Evolutionary conservation across 768 basidiomycete genomes (phyloP).

Genomic region (Lentinula guzmanii): DNA sequence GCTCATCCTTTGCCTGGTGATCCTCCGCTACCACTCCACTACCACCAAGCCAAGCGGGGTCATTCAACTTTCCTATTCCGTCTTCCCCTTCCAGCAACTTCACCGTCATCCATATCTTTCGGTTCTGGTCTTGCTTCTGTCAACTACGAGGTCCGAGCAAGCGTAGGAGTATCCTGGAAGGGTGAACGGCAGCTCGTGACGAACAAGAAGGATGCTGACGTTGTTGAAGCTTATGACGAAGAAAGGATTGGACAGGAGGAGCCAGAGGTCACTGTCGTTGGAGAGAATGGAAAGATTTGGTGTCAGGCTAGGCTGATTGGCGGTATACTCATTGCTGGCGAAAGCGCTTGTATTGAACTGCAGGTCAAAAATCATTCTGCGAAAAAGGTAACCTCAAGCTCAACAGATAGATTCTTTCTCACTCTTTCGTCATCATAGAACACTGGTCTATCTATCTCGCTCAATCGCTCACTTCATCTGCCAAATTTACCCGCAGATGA

Average conservation of each 20-base stretch:
- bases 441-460: constrained; percentile 52
- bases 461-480: constrained; percentile 57
- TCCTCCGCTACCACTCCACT: constrained; percentile 54
- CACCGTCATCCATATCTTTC: constrained; percentile 68
- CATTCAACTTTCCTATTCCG: constrained; percentile 75
- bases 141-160: constrained; percentile 68
- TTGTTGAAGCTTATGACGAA: constrained; percentile 51
- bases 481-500: constrained; percentile 33
- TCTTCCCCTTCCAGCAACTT: constrained; percentile 61
- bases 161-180: constrained; percentile 69
- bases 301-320: constrained; percentile 63
- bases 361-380: constrained; percentile 78
- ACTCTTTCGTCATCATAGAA: constrained; percentile 38
- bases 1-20: constrained; percentile 53
- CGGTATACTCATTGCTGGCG: constrained; percentile 59
- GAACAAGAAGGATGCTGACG: constrained; percentile 52
- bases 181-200: constrained; percentile 66
- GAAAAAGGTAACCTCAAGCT: constrained; percentile 52
- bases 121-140: constrained; percentile 63
- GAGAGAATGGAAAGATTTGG: constrained; percentile 79
- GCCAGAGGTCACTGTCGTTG: constrained; percentile 59
- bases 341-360: constrained; percentile 66
- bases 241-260: constrained; percentile 29
- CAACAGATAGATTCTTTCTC: constrained; percentile 1
- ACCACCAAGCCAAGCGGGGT: constrained; percentile 72